Evolutionary conservation across 805 yeast genomes (phyloP).

Genomic region (Torulaspora quercuum): DNA sequence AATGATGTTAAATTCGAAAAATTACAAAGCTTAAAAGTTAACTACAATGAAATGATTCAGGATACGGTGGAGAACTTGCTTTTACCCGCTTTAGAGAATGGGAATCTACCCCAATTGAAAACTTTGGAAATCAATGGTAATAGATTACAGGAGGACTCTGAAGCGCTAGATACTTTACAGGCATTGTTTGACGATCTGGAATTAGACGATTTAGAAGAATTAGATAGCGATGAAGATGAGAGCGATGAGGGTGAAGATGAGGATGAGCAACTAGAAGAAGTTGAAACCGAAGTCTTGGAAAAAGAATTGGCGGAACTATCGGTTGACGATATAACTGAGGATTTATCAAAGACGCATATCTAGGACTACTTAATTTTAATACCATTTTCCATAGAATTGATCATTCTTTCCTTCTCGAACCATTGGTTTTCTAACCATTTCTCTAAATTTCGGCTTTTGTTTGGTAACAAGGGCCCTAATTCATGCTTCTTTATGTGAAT

Average conservation of each 20-base stretch:
- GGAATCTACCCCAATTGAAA: slow-evolving; percentile 57
- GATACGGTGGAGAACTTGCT: slow-evolving; percentile 52
- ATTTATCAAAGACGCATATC: slow-evolving; percentile 55
- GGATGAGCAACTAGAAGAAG: slow-evolving; percentile 48
- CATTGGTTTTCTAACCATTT: slow-evolving; percentile 75
- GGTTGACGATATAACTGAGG: slow-evolving; percentile 48
- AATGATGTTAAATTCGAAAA: slow-evolving; percentile 39
- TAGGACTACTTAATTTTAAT: slow-evolving; percentile 24
- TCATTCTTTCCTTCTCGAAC: slow-evolving; percentile 61
- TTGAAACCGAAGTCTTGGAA: slow-evolving; percentile 43
- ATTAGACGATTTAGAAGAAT: slow-evolving; percentile 90
- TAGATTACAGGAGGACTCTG: slow-evolving; percentile 84
- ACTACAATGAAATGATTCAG: slow-evolving; percentile 81
- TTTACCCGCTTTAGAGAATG: slow-evolving; percentile 50
- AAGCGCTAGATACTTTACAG: slow-evolving; percentile 56
- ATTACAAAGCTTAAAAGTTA: slow-evolving; percentile 64
- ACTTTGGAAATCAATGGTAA: slow-evolving; percentile 88
- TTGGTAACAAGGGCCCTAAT: slow-evolving; percentile 47
- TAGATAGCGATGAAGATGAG: slow-evolving; percentile 53
- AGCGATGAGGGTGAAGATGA: slow-evolving; percentile 41
- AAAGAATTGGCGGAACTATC: slow-evolving; percentile 42
- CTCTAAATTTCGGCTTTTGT: slow-evolving; percentile 54
- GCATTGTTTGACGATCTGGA: slow-evolving; percentile 81
- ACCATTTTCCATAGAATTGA: slow-evolving; percentile 40
- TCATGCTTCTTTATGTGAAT: slow-evolving; percentile 47